Base-by-base conservation (phyloP, 2,329 filamentous ascomycete species). In the Colletotrichum navitas region DNA sequence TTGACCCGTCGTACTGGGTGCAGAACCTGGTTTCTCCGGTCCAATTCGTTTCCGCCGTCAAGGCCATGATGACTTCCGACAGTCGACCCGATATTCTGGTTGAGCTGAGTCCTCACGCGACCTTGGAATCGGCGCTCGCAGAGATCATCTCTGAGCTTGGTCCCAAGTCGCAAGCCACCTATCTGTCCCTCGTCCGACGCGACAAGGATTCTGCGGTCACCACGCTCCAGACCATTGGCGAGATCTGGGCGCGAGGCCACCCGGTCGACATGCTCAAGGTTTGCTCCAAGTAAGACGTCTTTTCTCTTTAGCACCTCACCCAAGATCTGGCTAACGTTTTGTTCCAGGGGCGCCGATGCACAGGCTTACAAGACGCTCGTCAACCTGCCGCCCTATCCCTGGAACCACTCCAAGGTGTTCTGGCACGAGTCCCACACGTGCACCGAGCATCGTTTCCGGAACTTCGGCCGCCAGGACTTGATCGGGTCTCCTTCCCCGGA, bases 361-460 rank as follows among this genome's bases (percentile, higher is more conserved):
- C 6, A 21, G 5, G 5, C 16, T 8, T 68, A 49, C 51, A 66
- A 72, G 34, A 73, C 82, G 26, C 77, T 89, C 3, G 74, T 80
- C 1, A 82, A 85, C 68, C 76, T 89, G 41, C 87, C 88, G 2
- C 80, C 82, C 0, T 89, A 89, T 71, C 82, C 85, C 2, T 89
- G 87, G 87, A 87, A 89, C 39, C 87, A 89, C 69, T 77, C 79
- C 34, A 85, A 82, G 34, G 79, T 76, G 1, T 87, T 88, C 75
- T 89, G 87, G 87, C 83, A 86, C 71, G 87, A 89, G 70, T 85
- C 85, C 1, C 83, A 85, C 51, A 75, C 86, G 2, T 84, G 84
- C 26, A 75, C 77, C 18, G 80, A 83, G 14, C 82, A 82, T 58
- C 82, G 86, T 3, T 83, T 85, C 68, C 80, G 85, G 18, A 78